Evolutionary conservation across 1,284 basidiomycete genomes (phyloP), one percentile per base, ranked within the genome.

Genomic region (Amylostereum areolatum): DNA sequence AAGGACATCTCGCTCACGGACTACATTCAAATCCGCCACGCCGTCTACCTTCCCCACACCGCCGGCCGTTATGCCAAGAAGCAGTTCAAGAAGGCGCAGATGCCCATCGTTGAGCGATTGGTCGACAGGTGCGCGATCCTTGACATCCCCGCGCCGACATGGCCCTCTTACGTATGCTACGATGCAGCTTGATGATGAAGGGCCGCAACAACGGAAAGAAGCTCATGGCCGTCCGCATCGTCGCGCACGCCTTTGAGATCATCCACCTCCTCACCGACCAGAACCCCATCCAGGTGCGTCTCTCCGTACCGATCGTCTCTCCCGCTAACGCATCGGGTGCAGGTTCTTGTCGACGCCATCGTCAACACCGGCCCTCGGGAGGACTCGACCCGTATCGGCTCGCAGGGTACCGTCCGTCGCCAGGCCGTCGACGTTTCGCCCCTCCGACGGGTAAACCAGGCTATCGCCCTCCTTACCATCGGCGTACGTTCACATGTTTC

Each of bases 121-220:
- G 96, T 99, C 59, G 96, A 98, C 83, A 90, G 89, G 92, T 93
- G 66, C 64, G 84, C 72, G 24, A 18, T 27, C n/a, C 34, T 36
- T 30, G 18, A 35, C 31, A 24, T 27, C 18, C 30, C 12, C 40
- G 3, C 39, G 36, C 49, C 29, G 44, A 37, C 12, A 6, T 29
- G 18, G 28, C 34, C 27, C 11, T 31, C 9, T n/a, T 49, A 12
- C n/a, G n/a, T 12, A 27, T 12, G 25, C 49, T 47, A 7, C 43
- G 12, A 51, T 43, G 42, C 60, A 93, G 91, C 68, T 75, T 97
- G 70, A 97, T 99, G 97, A 99, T 99, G 96, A 97, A 99, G 80
- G 97, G 97, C 60, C 94, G 97, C 74, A 99, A 99, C 89, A 99
- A 97, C 80, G 97, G 97, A 69, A 99, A 99, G 83, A 99, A 99